A percentile compares a stretch with the other conserved stretches of the same genome.
Conservation (phyloP, 2,329 filamentous ascomycete species). For the Colletotrichum siamense region DNA sequence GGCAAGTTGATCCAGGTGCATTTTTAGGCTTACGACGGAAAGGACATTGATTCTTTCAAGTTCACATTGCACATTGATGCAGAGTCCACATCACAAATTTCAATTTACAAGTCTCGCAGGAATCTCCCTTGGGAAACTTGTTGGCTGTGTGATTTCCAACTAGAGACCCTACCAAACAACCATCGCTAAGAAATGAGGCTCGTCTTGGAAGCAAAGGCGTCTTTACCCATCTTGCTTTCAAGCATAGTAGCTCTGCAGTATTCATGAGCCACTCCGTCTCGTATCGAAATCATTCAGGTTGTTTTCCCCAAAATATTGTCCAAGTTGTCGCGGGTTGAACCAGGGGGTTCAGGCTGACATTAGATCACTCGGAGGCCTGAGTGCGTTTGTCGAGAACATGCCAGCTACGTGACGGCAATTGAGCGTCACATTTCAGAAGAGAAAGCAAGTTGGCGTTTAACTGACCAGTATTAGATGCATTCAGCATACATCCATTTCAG, state of each 20-base stretch:
- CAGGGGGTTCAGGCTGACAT: not conserved
- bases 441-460: too few relatives aligned
- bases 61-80: not conserved
- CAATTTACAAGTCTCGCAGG: not conserved
- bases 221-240: not conserved
- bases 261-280: not conserved
- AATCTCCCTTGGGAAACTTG: not conserved
- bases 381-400: not conserved
- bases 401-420: not conserved
- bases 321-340: not conserved
- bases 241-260: not conserved
- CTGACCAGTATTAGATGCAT: too few relatives aligned
- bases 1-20: not conserved
- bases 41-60: fast-evolving
- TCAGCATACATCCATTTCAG: too few relatives aligned
- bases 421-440: too few relatives aligned
- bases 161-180: not conserved
- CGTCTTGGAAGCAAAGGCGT: not conserved
- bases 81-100: not conserved
- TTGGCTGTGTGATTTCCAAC: not conserved
- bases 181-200: not conserved
- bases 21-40: not conserved
- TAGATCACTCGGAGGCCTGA: not conserved
- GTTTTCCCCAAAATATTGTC: not conserved
- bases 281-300: not conserved